A percentile compares a stretch with the other conserved stretches of the same genome.
Conservation (phyloP, 306 rosid genomes). For the Urtica urens region DNA sequence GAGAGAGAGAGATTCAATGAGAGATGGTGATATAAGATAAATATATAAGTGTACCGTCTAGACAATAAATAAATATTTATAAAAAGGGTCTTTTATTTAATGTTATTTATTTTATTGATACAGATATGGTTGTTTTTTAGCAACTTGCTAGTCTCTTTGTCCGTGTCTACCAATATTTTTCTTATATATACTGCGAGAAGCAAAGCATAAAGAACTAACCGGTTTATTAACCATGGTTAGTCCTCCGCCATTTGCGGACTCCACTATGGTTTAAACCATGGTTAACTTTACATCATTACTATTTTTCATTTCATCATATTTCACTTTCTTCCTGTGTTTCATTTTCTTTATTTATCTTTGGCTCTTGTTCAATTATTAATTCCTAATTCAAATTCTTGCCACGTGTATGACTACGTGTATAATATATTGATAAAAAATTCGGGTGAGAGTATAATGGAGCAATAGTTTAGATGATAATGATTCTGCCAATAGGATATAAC, state of each 20-base stretch:
- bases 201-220: constrained; percentile 12
- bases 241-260: constrained; percentile 13
- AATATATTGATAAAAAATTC: no score
- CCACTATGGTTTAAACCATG: constrained; percentile 25
- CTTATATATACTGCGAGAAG: constrained; percentile 19
- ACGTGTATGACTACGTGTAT: neutral
- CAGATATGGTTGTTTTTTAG: neutral
- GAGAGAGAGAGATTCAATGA: constrained; percentile 10
- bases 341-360: neutral
- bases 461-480: neutral
- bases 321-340: neutral
- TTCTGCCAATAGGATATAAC: no score
- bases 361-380: neutral
- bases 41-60: neutral
- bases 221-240: constrained; percentile 48
- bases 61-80: neutral
- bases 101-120: neutral
- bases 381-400: neutral
- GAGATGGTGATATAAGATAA: constrained; percentile 1
- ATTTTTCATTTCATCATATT: neutral
- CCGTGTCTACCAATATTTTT: neutral
- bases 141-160: neutral
- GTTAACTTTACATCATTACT: constrained; percentile 45
- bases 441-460: neutral
- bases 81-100: neutral